Conservation (phyloP, 208 protist genomes). For the Trypanosoma lewisi region DNA sequence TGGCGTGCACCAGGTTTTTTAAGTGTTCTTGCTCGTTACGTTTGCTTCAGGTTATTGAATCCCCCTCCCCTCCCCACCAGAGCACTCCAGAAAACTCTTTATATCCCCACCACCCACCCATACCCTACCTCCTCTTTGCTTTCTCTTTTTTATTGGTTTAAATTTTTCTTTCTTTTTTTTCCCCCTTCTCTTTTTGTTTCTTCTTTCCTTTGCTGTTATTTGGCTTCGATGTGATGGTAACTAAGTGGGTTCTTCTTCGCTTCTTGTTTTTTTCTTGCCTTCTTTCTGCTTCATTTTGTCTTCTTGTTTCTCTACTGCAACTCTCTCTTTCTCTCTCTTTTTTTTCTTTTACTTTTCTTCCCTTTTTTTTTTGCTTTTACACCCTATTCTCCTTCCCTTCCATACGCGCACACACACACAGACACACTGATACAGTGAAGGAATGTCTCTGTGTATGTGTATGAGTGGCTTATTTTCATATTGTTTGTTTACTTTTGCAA, state of each 20-base stretch:
- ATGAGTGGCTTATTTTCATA: too few species aligned
- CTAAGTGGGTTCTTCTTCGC: not conserved
- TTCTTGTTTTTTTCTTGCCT: slow-evolving; percentile 11
- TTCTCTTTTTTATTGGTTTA: too few species aligned
- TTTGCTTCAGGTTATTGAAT: too few species aligned
- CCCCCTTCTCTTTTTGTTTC: slow-evolving; percentile 4
- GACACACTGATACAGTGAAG: too few species aligned
- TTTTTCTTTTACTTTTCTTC: not conserved
- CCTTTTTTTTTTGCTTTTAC: not conserved
- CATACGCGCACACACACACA: not conserved
- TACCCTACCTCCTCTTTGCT: not conserved
- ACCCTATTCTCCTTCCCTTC: not conserved
- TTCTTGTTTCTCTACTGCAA: not conserved
- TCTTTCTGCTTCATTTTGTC: not conserved
- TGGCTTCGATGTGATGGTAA: not conserved
- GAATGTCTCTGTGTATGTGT: too few species aligned
- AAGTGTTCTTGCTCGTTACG: too few species aligned
- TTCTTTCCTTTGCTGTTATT: slow-evolving; percentile 17
- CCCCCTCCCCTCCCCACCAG: too few species aligned
- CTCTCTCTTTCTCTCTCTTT: not conserved
- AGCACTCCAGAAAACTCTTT: too few species aligned
- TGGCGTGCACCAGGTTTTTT: too few species aligned
- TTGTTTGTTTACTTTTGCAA: too few species aligned
- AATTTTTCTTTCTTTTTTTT: slow-evolving; percentile 1
- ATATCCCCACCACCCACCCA: not conserved